Conservation (phyloP, 768 basidiomycete species). For the Pleurotus sapidus region DNA sequence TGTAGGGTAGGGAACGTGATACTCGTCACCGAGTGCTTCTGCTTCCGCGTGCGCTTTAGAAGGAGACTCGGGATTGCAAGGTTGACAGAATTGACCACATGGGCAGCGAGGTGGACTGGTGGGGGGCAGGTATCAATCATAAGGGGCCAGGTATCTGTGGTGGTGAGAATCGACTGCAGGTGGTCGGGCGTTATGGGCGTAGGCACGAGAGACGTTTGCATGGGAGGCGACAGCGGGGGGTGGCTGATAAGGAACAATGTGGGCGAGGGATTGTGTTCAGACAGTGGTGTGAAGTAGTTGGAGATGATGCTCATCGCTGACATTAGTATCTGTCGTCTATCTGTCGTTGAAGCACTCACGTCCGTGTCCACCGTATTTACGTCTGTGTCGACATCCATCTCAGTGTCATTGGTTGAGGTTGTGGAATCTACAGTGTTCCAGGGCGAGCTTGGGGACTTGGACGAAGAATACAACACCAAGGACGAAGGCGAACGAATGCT, state of each 20-base stretch:
- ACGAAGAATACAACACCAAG: slow-evolving; percentile 11
- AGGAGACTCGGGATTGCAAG: slow-evolving; percentile 89
- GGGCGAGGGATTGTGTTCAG: slow-evolving; percentile 22
- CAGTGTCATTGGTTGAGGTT: slow-evolving; percentile 42
- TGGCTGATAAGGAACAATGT: not conserved
- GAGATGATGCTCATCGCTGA: slow-evolving; percentile 23
- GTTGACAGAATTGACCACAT: slow-evolving; percentile 72
- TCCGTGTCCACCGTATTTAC: slow-evolving; percentile 17
- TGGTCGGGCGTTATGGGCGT: slow-evolving; percentile 21
- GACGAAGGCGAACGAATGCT: not conserved
- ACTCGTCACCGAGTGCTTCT: slow-evolving; percentile 27
- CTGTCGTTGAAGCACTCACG: not conserved
- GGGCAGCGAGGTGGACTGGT: slow-evolving; percentile 59
- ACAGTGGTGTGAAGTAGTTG: slow-evolving; percentile 53
- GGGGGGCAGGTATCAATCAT: slow-evolving; percentile 82
- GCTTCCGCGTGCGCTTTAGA: slow-evolving; percentile 78
- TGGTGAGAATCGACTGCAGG: slow-evolving; percentile 45
- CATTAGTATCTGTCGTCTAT: not conserved
- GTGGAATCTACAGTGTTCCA: slow-evolving; percentile 25
- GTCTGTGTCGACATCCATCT: not conserved
- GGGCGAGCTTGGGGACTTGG: slow-evolving; percentile 12
- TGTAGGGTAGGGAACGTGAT: slow-evolving; percentile 65
- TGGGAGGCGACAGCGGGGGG: slow-evolving; percentile 1
- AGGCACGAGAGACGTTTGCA: slow-evolving; percentile 12
- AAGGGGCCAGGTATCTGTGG: slow-evolving; percentile 50